Percentiles rank a stretch among this genome's conserved stretches.
Evolutionary conservation across 2,329 filamentous ascomycete genomes (phyloP).

Genomic region (Anthostomella pinea): DNA sequence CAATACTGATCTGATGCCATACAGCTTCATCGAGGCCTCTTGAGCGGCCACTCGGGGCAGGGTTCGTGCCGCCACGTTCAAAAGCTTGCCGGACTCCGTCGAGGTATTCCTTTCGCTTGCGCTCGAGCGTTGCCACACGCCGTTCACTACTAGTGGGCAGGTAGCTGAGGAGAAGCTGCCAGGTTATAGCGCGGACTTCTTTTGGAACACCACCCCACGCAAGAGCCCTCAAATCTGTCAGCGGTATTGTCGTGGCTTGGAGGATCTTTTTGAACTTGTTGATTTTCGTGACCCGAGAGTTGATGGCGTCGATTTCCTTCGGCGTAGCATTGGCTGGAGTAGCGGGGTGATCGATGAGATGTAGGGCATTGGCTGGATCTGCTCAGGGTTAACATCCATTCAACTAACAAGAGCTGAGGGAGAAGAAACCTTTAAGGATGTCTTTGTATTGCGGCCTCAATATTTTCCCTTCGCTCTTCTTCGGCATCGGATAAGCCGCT

Average conservation of each 20-base stretch:
- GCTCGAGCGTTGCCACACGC: conserved; percentile 82
- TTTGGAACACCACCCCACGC: conserved; percentile 94
- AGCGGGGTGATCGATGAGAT: conserved; percentile 85
- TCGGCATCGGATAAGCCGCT: conserved; percentile 80
- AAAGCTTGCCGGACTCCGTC: conserved; percentile 80
- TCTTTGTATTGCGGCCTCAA: conserved; percentile 97
- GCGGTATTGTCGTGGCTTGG: conserved; percentile 83
- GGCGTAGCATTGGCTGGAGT: conserved; percentile 69
- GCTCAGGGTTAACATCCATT: conserved; percentile 6
- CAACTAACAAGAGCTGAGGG: background rate
- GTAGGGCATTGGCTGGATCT: conserved; percentile 88
- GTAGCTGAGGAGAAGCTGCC: conserved; percentile 93
- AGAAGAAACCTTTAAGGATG: conserved; percentile 65
- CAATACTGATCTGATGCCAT: conserved; percentile 99
- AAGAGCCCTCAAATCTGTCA: conserved; percentile 77
- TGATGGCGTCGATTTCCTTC: conserved; percentile 84
- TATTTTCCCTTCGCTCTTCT: conserved; percentile 92
- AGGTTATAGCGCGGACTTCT: conserved; percentile 98
- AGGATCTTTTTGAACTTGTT: conserved; percentile 98
- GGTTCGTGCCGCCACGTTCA: conserved; percentile 57
- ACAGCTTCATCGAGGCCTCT: conserved; percentile 90
- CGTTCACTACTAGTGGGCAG: conserved; percentile 95
- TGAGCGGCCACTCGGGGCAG: conserved; percentile 42
- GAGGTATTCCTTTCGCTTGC: conserved; percentile 94
- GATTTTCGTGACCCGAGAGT: conserved; percentile 85